phyloP scores from a whole-genome alignment of 495 filamentous ascomycete species.

The Aspergillus baeticus region DNA sequence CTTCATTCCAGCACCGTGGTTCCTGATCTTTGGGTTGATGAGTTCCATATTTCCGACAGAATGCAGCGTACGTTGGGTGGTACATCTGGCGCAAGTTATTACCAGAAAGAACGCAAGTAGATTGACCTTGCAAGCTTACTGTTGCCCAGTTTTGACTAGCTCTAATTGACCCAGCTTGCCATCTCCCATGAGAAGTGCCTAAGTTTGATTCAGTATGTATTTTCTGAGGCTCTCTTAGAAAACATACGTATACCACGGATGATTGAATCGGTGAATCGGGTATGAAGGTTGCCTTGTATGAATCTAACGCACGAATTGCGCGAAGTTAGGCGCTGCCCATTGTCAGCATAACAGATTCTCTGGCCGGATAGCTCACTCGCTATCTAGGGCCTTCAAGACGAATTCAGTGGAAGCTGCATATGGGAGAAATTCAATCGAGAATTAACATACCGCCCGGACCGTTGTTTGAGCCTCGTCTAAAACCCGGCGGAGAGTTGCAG shows the following conservation, averaged over 20 bases:
- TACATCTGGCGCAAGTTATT: background rate
- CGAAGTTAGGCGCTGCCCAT: too few relatives aligned
- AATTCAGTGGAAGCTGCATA: background rate
- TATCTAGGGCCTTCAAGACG: too few relatives aligned
- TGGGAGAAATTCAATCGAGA: background rate
- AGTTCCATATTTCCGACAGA: slow-evolving; percentile 1
- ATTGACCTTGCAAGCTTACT: too few relatives aligned
- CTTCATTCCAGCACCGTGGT: background rate
- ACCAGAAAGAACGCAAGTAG: too few relatives aligned
- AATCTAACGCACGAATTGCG: background rate
- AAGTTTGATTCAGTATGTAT: too few relatives aligned
- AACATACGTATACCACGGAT: background rate
- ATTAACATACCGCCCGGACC: slow-evolving; percentile 5
- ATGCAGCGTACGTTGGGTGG: background rate
- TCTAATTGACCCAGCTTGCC: too few relatives aligned
- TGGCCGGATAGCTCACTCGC: too few relatives aligned
- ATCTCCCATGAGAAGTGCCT: too few relatives aligned
- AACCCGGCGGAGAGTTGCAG: slow-evolving; percentile 8
- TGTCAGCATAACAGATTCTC: too few relatives aligned
- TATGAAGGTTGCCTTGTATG: background rate
- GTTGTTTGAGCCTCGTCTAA: slow-evolving; percentile 1
- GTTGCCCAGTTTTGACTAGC: too few relatives aligned
- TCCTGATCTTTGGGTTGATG: too few relatives aligned
- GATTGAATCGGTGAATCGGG: slow-evolving; percentile 3
- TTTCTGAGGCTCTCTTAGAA: too few relatives aligned